Evolutionary conservation across 108 stramenopile genomes (phyloP).

Genomic region (Poteriospumella lacustris): DNA sequence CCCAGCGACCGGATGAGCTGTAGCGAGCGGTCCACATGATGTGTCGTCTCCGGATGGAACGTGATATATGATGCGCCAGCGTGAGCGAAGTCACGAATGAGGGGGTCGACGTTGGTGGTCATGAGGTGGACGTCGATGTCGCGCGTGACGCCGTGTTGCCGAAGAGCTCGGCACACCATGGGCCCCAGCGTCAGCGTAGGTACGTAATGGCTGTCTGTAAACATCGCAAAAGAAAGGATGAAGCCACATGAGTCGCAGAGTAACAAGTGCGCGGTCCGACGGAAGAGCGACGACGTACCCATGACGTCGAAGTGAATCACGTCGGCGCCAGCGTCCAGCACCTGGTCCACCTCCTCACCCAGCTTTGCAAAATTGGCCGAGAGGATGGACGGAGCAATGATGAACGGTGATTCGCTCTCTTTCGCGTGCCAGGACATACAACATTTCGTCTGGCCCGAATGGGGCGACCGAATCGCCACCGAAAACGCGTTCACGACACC

Average conservation of each 20-base stretch:
- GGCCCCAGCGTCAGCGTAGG: constrained; percentile 98
- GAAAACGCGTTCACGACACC: too few relatives aligned
- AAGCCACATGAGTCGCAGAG: neutral
- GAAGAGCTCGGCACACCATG: constrained; percentile 96
- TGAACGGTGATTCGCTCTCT: constrained; percentile 70
- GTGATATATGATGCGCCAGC: constrained; percentile 97
- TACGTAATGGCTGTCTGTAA: constrained; percentile 90
- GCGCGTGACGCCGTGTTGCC: constrained; percentile 93
- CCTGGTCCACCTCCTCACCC: constrained; percentile 94
- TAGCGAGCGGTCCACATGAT: constrained; percentile 89
- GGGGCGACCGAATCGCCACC: too few relatives aligned
- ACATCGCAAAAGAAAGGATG: neutral
- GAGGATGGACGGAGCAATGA: constrained; percentile 96
- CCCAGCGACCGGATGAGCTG: constrained; percentile 85
- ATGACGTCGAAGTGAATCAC: constrained; percentile 98
- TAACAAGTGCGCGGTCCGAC: neutral
- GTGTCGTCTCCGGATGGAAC: constrained; percentile 87
- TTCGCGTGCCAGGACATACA: constrained; percentile 7
- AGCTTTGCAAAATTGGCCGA: constrained; percentile 93
- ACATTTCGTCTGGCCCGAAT: too few relatives aligned
- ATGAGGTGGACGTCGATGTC: constrained; percentile 98
- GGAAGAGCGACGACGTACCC: constrained; percentile 39
- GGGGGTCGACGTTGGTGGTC: constrained; percentile 86
- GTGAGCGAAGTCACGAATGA: constrained; percentile 82
- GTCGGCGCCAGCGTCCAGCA: constrained; percentile 91